A percentile compares a stretch with the other conserved stretches of the same genome.
These are phyloP conservation scores for Myrica gale DNA, from an alignment of 306 rosid genomes.

Conservation along the genomic window DNA sequence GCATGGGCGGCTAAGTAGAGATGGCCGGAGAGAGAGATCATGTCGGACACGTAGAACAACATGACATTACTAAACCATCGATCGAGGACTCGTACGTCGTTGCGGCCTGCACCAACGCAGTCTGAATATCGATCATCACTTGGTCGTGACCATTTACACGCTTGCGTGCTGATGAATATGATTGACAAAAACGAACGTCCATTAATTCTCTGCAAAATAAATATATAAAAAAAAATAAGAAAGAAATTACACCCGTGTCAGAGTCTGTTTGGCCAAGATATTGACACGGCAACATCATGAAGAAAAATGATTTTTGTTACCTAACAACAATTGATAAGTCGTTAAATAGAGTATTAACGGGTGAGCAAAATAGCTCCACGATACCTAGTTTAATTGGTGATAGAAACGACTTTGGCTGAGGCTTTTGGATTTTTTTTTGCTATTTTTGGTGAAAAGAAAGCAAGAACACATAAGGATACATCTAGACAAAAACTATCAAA, in stretches of 20 bases:
- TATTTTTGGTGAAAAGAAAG: not conserved
- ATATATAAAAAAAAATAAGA: too few species aligned
- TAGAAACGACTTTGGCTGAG: not conserved
- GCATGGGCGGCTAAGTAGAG: not conserved
- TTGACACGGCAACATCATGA: too few species aligned
- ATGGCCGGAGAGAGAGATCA: not conserved
- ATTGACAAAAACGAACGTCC: too few species aligned
- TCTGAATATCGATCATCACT: not conserved
- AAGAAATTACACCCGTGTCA: too few species aligned
- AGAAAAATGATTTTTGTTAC: too few species aligned
- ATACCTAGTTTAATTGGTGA: too few species aligned
- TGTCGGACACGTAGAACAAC: slow-evolving; percentile 12
- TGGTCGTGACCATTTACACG: not conserved
- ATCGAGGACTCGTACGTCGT: not conserved
- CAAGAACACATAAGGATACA: not conserved
- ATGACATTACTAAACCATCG: slow-evolving; percentile 14
- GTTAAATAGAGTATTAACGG: too few species aligned
- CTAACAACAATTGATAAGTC: too few species aligned
- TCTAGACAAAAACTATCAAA: not conserved
- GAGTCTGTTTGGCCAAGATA: too few species aligned
- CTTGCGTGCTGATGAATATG: not conserved
- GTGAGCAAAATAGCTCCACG: too few species aligned
- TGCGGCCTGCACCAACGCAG: not conserved
- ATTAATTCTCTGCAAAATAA: too few species aligned
- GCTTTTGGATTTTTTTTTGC: not conserved